Base-by-base conservation (phyloP, 768 basidiomycete genomes). In the Pholiota molesta region DNA sequence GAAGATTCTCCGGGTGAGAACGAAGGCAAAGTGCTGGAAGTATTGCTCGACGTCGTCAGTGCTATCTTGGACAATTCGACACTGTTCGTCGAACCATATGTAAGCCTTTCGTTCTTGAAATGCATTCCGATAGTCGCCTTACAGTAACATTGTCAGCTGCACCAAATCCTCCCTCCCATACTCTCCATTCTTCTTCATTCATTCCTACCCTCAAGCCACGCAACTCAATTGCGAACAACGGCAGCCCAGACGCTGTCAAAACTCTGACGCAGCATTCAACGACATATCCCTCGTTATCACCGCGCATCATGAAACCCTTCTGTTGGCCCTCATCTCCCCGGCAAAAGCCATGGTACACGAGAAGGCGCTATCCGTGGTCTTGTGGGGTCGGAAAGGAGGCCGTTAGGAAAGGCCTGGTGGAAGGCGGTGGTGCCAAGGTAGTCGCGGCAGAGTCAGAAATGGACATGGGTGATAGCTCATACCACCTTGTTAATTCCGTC, bases 81-180 rank as follows among this genome's bases (percentile, higher is more conserved):
- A 0, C 79, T 99, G 5, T 98, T 98, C 71, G 87, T 98, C 23
- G 97, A 99, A 74, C 97, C 97, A 47, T 99, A 97, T 72, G 95
- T 97, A 69, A 71, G 93, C 82, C 10, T 31, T 33, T 59, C 9
- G 4, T n/a, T 37, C n/a, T 54, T 31, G 42, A 26, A 37, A 54
- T 37, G 5, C 16, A 3, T 44, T 42, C 29, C 14, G 19, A 52
- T 54, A n/a, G 51, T 44, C 29, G 64, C 35, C 65, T 21, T 45
- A n/a, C 42, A 28, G 55, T 13, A 37, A 37, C 65, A 29, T 21
- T 14, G 6, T 23, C 17, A 98, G 95, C 83, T 99, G 5, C 97
- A 99, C 70, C 97, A 99, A 89, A 83, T 99, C 16, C 85, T 99
- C 0, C 96, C 96, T 1, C 90, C 96, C 0, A 85, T 98, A 56